Evolutionary conservation across 495 filamentous ascomycete genomes (phyloP), one percentile per base, ranked within the genome.

Genomic region (Penicillium chermesinum): DNA sequence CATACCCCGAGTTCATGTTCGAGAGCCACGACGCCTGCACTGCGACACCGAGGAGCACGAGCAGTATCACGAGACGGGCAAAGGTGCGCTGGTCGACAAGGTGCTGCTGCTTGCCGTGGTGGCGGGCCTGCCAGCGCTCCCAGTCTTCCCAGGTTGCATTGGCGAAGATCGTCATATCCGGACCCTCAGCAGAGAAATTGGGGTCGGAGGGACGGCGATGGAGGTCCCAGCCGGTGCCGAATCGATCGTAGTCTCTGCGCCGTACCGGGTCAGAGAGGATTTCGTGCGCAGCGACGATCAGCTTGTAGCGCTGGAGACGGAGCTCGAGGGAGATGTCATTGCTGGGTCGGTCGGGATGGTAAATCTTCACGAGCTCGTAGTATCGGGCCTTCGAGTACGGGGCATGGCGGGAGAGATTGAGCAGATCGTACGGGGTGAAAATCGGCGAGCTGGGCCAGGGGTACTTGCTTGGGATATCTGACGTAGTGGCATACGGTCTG

Each of bases 131-230:
- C 86, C 87, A 98, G 34, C 75, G 76, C 69, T 98, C 91, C 93
- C 94, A 98, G 62, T 98, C 94, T 60, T 98, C 93, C 93, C 93
- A 98, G 0, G 91, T 98, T 10, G 89, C 94, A 59, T 96, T 96
- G 49, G 74, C 71, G 58, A 80, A 82, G 17, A 91, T 82, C 2
- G 17, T 20, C 10, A 35, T n/a, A 16, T 52, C 52, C 32, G 63
- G 70, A 41, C 62, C 73, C 56, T 46, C 68, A 38, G 48, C 18
- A 33, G 46, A 14, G 44, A 42, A 13, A 40, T 35, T 18, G 20
- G 20, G 34, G 7, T 58, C 57, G 44, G 38, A n/a, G 49, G 44
- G 1, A 72, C 63, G 25, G n/a, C n/a, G n/a, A n/a, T 65, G 59
- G 8, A 77, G 70, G 41, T 66, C 72, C 94, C 94, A 97, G 25